These are phyloP conservation scores for Chromosphaera perkinsii DNA, from an alignment of 208 protist species.

Conservation along the genomic window DNA sequence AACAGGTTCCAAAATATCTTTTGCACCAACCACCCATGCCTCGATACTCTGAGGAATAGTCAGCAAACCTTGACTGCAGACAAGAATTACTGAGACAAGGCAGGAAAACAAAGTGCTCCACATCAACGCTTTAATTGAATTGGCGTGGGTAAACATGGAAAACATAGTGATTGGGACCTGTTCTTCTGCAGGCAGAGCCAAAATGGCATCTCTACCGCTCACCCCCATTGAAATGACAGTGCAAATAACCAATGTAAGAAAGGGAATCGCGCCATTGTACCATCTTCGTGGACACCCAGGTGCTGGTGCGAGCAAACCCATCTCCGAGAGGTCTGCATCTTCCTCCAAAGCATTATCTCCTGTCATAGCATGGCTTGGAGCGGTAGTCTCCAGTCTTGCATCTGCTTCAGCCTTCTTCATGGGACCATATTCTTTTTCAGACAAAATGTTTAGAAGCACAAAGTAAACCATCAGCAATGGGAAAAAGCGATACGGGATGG, in stretches of 20 bases:
- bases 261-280: slow-evolving; percentile 28
- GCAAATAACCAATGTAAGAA: slow-evolving; percentile 8
- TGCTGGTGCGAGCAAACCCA: slow-evolving; percentile 8
- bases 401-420: slow-evolving; percentile 9
- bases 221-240: slow-evolving; percentile 21
- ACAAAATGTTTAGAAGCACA: background rate
- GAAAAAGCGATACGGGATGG: slow-evolving; percentile 30
- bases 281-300: slow-evolving; percentile 1
- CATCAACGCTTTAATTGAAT: slow-evolving; percentile 21
- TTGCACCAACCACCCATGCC: slow-evolving; percentile 12
- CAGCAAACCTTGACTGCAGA: slow-evolving; percentile 4
- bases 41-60: slow-evolving; percentile 8
- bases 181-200: too few species aligned
- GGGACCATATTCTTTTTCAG: slow-evolving; percentile 24
- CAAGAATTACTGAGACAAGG: background rate
- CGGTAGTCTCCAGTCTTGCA: background rate
- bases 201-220: background rate
- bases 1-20: slow-evolving; percentile 30
- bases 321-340: background rate
- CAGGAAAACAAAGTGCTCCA: slow-evolving; percentile 12
- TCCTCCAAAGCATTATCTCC: slow-evolving; percentile 2
- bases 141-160: too few species aligned
- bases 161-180: background rate
- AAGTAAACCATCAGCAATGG: slow-evolving; percentile 19
- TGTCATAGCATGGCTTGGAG: background rate